phyloP scores from a whole-genome alignment of 306 rosid genomes.

The Prosopis cineraria region DNA sequence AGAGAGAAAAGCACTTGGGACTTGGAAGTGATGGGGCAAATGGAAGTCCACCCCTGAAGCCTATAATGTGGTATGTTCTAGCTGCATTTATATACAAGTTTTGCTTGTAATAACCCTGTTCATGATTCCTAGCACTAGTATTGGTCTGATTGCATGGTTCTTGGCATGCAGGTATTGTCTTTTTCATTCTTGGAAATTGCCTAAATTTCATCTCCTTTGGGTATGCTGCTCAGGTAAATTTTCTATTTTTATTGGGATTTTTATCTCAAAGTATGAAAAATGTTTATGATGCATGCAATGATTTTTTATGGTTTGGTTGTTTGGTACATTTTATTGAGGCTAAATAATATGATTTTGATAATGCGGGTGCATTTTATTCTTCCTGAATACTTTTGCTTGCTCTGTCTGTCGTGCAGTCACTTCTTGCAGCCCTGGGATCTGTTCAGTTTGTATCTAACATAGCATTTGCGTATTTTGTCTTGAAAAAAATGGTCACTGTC shows the following conservation, averaged over 20 bases:
- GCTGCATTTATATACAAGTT: neutral
- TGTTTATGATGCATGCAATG: neutral
- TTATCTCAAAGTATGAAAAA: neutral
- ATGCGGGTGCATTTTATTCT: slow-evolving; percentile 6
- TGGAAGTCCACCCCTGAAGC: slow-evolving; percentile 59
- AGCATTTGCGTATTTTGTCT: slow-evolving; percentile 91
- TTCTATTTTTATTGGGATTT: neutral
- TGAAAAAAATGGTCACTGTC: slow-evolving; percentile 88
- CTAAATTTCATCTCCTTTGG: slow-evolving; percentile 93
- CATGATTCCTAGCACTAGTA: slow-evolving; percentile 17
- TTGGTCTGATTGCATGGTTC: slow-evolving; percentile 23
- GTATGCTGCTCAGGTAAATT: slow-evolving; percentile 94
- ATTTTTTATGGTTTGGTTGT: slow-evolving; percentile 5
- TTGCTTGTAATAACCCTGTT: slow-evolving; percentile 18
- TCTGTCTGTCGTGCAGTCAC: slow-evolving; percentile 65
- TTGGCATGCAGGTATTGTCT: slow-evolving; percentile 67
- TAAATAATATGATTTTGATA: neutral
- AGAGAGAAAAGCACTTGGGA: slow-evolving; percentile 64
- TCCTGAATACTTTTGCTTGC: slow-evolving; percentile 10
- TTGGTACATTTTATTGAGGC: neutral
- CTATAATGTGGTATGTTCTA: slow-evolving; percentile 55
- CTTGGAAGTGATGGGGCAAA: slow-evolving; percentile 46
- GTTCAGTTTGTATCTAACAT: slow-evolving; percentile 95
- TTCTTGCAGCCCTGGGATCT: slow-evolving; percentile 99
- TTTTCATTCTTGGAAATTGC: slow-evolving; percentile 90